phyloP scores from a whole-genome alignment of 495 filamentous ascomycete species.

The Friedmanniomyces simplex region DNA sequence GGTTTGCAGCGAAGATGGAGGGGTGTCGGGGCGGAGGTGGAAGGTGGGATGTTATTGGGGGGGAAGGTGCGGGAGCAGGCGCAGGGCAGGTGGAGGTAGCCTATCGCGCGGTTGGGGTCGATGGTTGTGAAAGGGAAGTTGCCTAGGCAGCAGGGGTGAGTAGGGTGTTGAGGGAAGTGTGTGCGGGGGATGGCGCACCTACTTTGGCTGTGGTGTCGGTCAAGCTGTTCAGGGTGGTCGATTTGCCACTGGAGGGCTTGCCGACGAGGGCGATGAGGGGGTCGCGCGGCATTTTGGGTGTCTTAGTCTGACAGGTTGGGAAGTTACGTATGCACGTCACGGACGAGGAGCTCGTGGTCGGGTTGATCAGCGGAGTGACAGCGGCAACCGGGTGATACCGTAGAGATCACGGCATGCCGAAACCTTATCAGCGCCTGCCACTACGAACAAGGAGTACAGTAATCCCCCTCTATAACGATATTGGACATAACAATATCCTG shows the following conservation, averaged over 20 bases:
- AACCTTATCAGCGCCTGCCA: no score
- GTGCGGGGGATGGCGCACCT: slow-evolving; percentile 50
- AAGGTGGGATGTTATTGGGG: slow-evolving; percentile 1
- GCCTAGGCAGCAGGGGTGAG: slow-evolving; percentile 42
- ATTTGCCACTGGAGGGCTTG: slow-evolving; percentile 88
- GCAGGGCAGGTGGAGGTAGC: slow-evolving; percentile 63
- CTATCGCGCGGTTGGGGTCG: slow-evolving; percentile 92
- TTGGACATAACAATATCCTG: no score
- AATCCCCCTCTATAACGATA: no score
- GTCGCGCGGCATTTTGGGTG: slow-evolving; percentile 68
- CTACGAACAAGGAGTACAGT: no score
- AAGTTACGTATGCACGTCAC: no score
- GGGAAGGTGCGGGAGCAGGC: slow-evolving; percentile 57
- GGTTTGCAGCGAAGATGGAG: slow-evolving; percentile 74
- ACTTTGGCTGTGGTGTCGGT: slow-evolving; percentile 98
- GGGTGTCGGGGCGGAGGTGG: slow-evolving; percentile 19
- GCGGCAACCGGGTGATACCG: no score
- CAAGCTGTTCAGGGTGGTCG: slow-evolving; percentile 88
- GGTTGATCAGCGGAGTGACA: no score
- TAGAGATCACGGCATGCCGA: no score
- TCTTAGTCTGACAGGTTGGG: not conserved
- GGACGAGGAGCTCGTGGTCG: no score
- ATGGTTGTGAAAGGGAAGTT: slow-evolving; percentile 99
- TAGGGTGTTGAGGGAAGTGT: slow-evolving; percentile 6
- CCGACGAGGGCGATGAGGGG: slow-evolving; percentile 39